Percentiles rank a stretch among this genome's conserved stretches.
Conservation (phyloP, 2,329 filamentous ascomycete species). For the Arthrobotrys entomopaga region DNA sequence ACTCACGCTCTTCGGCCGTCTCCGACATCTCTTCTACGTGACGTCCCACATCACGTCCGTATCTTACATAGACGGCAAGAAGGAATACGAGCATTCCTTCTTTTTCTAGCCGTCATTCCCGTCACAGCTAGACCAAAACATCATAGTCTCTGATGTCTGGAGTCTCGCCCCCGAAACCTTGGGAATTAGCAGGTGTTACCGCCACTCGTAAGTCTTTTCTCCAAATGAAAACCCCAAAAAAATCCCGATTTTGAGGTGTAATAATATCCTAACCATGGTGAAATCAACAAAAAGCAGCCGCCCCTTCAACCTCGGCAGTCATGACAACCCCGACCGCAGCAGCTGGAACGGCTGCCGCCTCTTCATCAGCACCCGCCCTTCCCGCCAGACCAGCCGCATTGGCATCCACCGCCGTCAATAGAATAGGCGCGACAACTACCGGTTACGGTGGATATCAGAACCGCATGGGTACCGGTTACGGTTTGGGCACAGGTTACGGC, state of each 20-base stretch:
- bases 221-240: not conserved
- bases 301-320: constrained; percentile 57
- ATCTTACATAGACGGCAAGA: constrained; percentile 14
- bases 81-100: constrained; percentile 18
- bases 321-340: constrained; percentile 61
- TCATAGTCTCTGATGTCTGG: constrained; percentile 65
- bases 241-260: not conserved
- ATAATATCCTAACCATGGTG: constrained; percentile 31
- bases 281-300: constrained; percentile 46
- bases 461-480: constrained; percentile 61
- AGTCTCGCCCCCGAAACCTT: constrained; percentile 92
- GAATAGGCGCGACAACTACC: constrained; percentile 75
- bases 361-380: constrained; percentile 72
- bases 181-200: constrained; percentile 81
- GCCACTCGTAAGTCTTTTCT: constrained; percentile 65
- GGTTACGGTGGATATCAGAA: constrained; percentile 61
- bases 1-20: constrained; percentile 23
- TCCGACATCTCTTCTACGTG: constrained; percentile 21
- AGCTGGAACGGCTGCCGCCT: constrained; percentile 63
- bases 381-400: constrained; percentile 84
- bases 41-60: constrained; percentile 2
- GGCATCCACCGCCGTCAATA: constrained; percentile 76
- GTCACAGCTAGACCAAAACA: constrained; percentile 13
- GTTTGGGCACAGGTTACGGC: constrained; percentile 59
- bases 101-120: constrained; percentile 19